Base-by-base conservation (phyloP, 331 rosid genomes). In the Prunus yedoensis region DNA sequence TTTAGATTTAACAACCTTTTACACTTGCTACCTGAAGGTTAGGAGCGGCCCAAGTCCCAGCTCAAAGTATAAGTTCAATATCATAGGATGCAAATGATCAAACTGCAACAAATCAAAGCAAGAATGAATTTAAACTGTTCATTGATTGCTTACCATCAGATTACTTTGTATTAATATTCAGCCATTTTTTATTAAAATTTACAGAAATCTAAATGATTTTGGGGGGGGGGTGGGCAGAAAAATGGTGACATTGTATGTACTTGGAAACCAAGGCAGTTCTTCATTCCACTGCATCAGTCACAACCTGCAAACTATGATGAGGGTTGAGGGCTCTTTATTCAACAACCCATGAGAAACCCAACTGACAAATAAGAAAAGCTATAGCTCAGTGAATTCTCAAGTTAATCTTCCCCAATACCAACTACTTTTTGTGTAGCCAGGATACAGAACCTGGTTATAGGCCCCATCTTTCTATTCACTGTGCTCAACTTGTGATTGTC, bases 261-360 rank as follows among this genome's bases (percentile, higher is more conserved):
- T 10, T 64, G 50, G 16, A n/a, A 18, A 64, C 14, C 49, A 54
- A 71, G 25, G 57, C n/a, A 50, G 54, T 51, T 74, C 70, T 28
- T 8, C 8, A 2, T 61, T 62, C 62, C 50, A 69, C 62, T 10
- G 2, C 10, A 69, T 51, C 60, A 28, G 67, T 49, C 49, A 17
- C 18, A 27, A 18, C 21, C 8, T 5, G 8, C 10, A 11, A 65
- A 17, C 7, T 52, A 76, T 8, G 28, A 14, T 21, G 54, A 14
- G 7, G 52, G 38, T 25, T 75, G 57, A 73, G 38, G 53, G 68
- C 23, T 32, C 68, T 32, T 62, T 32, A 62, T 62, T 62, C 46
- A 17, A 16, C 47, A 17, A 62, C 14, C 7, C 72, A 41, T 60
- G 23, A 35, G 56, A 68, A 50, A 50, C 47, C 35, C 70, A 49